phyloP scores from a whole-genome alignment of 1,139 yeast genomes.

The Kazachstania sp. region DNA sequence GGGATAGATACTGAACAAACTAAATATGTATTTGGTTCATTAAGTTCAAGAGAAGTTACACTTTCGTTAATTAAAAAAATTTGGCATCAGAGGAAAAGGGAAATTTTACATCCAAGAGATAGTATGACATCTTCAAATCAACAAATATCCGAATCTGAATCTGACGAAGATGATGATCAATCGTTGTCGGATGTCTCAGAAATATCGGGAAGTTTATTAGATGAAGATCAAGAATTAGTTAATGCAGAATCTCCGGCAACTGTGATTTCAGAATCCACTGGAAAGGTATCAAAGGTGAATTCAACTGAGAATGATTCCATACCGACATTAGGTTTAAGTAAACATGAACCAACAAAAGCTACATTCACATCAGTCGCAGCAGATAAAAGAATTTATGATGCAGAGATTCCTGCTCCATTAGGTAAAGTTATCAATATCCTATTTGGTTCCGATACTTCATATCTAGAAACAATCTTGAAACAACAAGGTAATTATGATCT shows the following conservation, averaged over 20 bases:
- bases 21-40: constrained; percentile 62
- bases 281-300: not conserved
- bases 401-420: constrained; percentile 61
- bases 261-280: not conserved
- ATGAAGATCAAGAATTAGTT: not conserved
- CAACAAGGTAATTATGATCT: constrained; percentile 69
- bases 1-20: constrained; percentile 60
- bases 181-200: not conserved
- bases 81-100: constrained; percentile 38
- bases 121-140: constrained; percentile 6
- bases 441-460: constrained; percentile 63
- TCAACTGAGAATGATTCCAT: not conserved
- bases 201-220: not conserved
- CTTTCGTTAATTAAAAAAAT: constrained; percentile 51
- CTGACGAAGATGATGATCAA: not conserved
- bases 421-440: constrained; percentile 61
- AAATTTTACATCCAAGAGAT: constrained; percentile 13
- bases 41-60: constrained; percentile 55
- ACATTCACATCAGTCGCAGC: constrained; percentile 44
- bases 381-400: constrained; percentile 59
- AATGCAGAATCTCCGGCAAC: not conserved
- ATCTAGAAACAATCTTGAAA: constrained; percentile 43
- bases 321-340: constrained; percentile 30
- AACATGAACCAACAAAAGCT: constrained; percentile 49
- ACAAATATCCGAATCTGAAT: not conserved